Base-by-base conservation (phyloP, 768 basidiomycete genomes). In the Pulveroboletus sp. region DNA sequence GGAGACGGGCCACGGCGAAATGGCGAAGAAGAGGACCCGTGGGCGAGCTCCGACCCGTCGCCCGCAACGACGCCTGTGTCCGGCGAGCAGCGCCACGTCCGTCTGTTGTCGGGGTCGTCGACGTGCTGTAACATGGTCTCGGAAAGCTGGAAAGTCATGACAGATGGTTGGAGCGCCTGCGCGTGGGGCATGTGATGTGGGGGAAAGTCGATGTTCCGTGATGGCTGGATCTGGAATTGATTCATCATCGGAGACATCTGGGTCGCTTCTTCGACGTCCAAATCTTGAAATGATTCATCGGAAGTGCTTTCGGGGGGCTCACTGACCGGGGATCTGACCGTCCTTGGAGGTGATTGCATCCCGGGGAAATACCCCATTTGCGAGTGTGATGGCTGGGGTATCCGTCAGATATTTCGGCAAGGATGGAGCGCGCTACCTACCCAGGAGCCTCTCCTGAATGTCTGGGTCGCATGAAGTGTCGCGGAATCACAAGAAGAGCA, bases 141-240 rank as follows among this genome's bases (percentile, higher is more conserved):
- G 6, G 65, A 61, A 16, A 67, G 59, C 33, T 55, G 66, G 25
- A 67, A 69, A 2, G 67, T 67, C 64, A 67, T 57, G 20, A 69
- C 49, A 2, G 55, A 59, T 5, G 66, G 66, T 2, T 54, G 57
- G 33, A 58, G 55, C 5, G 58, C 41, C 33, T 54, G 62, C 8
- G 50, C 25, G 10, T 16, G 51, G 40, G 52, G 29, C 31, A 31
- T 39, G 33, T 55, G 51, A 3, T 45, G 38, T 14, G 49, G 38
- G 12, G 49, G 21, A 27, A 27, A 38, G 41, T 43, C 42, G 39
- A 50, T 12, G 43, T 38, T 47, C 31, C 51, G 50, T 14, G 55
- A 50, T 9, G 60, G 45, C 21, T 46, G 63, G 20, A 67, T 34
- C 43, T 68, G 66, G 17, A 69, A 69, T 42, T 58, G 56, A 37